Conservation (phyloP, 805 yeast genomes). For the Jamesozyma gamospora region DNA sequence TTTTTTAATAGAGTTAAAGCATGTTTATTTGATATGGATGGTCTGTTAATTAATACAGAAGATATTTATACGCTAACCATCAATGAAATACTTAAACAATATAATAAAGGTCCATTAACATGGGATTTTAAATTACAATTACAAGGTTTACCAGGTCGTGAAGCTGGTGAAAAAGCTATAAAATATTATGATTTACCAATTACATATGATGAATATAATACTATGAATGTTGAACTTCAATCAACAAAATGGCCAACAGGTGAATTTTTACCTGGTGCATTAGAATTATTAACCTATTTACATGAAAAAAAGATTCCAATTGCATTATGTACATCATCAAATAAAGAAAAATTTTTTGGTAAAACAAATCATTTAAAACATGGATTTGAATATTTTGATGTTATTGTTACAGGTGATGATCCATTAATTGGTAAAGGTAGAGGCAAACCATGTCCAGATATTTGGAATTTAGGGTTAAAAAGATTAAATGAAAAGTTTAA, state of each 20-base stretch:
- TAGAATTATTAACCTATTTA: slow-evolving; percentile 51
- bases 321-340: slow-evolving; percentile 86
- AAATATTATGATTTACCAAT: slow-evolving; percentile 58
- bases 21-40: slow-evolving; percentile 74
- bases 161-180: slow-evolving; percentile 55
- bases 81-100: slow-evolving; percentile 52
- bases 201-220: slow-evolving; percentile 55
- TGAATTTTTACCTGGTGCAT: slow-evolving; percentile 75
- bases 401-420: slow-evolving; percentile 84
- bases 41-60: slow-evolving; percentile 84
- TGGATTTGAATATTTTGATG: slow-evolving; percentile 59
- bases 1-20: slow-evolving; percentile 18
- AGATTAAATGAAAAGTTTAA: slow-evolving; percentile 50
- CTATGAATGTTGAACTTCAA: slow-evolving; percentile 43
- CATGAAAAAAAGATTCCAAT: slow-evolving; percentile 52
- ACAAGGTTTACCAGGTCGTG: slow-evolving; percentile 87
- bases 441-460: slow-evolving; percentile 92
- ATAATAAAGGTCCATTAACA: slow-evolving; percentile 69
- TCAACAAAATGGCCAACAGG: slow-evolving; percentile 50
- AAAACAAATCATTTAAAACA: slow-evolving; percentile 63
- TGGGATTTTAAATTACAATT: slow-evolving; percentile 85
- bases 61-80: slow-evolving; percentile 78
- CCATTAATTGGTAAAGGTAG: slow-evolving; percentile 68
- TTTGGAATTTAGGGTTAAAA: slow-evolving; percentile 75
- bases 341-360: slow-evolving; percentile 44